These are phyloP conservation scores for Malassezia equina DNA, from an alignment of 1,284 basidiomycete species.

Conservation along the genomic window DNA sequence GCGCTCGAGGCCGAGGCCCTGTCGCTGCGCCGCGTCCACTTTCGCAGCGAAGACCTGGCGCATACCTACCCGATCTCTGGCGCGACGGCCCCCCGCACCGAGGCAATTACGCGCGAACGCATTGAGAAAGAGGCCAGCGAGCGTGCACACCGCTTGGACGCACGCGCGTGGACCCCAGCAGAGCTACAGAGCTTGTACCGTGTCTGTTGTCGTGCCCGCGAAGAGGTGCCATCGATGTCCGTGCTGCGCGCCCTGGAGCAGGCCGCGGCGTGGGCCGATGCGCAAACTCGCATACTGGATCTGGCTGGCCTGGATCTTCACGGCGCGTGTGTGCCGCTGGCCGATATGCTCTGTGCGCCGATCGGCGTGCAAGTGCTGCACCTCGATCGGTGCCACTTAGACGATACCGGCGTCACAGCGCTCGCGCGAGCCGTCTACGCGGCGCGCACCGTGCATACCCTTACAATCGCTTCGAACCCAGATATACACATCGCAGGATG, in stretches of 20 bases:
- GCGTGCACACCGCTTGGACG: not conserved
- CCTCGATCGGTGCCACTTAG: constrained; percentile 39
- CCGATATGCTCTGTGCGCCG: constrained; percentile 42
- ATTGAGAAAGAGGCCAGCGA: constrained; percentile 37
- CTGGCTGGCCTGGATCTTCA: constrained; percentile 37
- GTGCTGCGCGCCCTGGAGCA: constrained; percentile 7
- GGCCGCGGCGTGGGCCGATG: constrained; percentile 3
- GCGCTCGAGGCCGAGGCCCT: not conserved
- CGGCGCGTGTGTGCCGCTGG: constrained; percentile 33
- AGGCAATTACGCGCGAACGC: constrained; percentile 34
- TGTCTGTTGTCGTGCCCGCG: constrained; percentile 43
- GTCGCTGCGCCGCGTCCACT: constrained; percentile 36
- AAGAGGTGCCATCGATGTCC: constrained; percentile 27
- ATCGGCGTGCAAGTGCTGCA: constrained; percentile 39
- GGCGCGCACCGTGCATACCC: constrained; percentile 66
- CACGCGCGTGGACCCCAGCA: constrained; percentile 24
- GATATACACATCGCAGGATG: constrained; percentile 69
- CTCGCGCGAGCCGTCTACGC: constrained; percentile 82
- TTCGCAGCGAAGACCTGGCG: constrained; percentile 33
- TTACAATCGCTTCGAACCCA: constrained; percentile 77
- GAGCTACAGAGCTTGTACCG: constrained; percentile 43
- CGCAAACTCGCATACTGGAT: constrained; percentile 16
- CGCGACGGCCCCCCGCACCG: constrained; percentile 33
- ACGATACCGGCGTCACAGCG: constrained; percentile 62
- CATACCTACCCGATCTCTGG: constrained; percentile 43